Evolutionary conservation across 352 stramenopile species (phyloP), one percentile per base, ranked within the genome.

Genomic region (Pythium graminicola): DNA sequence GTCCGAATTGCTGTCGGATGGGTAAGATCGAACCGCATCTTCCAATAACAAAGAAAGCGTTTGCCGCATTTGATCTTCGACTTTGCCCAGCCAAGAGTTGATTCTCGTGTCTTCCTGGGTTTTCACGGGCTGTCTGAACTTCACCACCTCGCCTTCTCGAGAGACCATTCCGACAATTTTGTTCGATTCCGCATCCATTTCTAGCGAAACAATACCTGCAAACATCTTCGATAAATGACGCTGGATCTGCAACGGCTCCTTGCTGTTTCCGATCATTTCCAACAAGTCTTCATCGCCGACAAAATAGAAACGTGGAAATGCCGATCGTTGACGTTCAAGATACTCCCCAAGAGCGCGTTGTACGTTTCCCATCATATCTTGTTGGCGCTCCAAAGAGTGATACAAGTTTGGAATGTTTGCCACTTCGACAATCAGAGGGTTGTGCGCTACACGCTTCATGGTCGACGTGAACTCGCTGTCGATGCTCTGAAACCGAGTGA

Each of bases 281-380:
- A 99, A 83, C 47, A 99, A 84, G 75, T 99, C 97, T 78, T 99
- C 98, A 64, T 99, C 97, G 41, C 97, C 97, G 10, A 99, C 86
- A 59, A 99, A 99, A 69, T 99, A 99, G 66, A 99, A 99, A n/a
- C 98, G 93, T 65, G 69, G 88, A 55, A 99, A 97, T 36, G 90
- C 88, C 44, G 84, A 89, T 33, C 97, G 85, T 71, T 99, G 97
- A 14, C 96, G 97, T 66, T 99, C 96, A 8, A 99, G 80, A 67
- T 99, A 99, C 59, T 99, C 94, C 53, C 97, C 97, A 8, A 99
- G 76, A n/a, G 96, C 95, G 65, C 97, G 96, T 67, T 99, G 97
- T 26, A 99, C 98, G n/a, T 99, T 97, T 5, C 78, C 88, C 92
- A 99, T 98, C 60, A 99, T 93, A 62, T 97, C 86, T 70, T 97